phyloP scores from a whole-genome alignment of 2,329 filamentous ascomycete species.

The Davidsoniella australis region DNA sequence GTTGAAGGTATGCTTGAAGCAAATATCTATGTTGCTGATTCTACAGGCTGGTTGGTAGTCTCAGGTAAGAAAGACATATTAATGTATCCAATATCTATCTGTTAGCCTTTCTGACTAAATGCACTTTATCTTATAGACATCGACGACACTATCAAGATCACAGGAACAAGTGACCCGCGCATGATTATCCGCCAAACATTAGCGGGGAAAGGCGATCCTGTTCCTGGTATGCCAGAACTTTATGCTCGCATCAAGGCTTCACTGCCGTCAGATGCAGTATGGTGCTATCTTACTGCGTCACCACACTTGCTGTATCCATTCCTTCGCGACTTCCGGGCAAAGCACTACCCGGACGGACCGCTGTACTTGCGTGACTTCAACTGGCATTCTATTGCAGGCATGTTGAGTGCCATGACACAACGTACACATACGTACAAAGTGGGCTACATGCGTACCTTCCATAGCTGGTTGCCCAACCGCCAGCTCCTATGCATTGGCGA shows the following conservation, averaged over 20 bases:
- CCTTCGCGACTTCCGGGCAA: slow-evolving; percentile 54
- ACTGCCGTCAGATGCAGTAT: slow-evolving; percentile 45
- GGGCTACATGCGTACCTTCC: slow-evolving; percentile 59
- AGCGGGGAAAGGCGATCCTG: slow-evolving; percentile 51
- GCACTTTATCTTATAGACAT: slow-evolving; percentile 40
- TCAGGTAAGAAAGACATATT: slow-evolving; percentile 33
- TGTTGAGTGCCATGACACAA: slow-evolving; percentile 62
- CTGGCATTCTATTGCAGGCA: slow-evolving; percentile 68
- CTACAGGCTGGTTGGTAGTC: slow-evolving; percentile 69
- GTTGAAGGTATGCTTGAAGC: slow-evolving; percentile 40
- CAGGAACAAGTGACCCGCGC: slow-evolving; percentile 60
- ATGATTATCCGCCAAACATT: slow-evolving; percentile 78
- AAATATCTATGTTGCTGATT: slow-evolving; percentile 56
- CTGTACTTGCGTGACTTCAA: slow-evolving; percentile 71
- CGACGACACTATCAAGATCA: slow-evolving; percentile 91
- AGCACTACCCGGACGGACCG: slow-evolving; percentile 59
- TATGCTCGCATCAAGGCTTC: slow-evolving; percentile 48
- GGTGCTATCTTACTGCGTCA: slow-evolving; percentile 87
- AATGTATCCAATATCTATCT: slow-evolving; percentile 12
- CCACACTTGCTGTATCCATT: slow-evolving; percentile 92
- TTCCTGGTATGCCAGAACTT: slow-evolving; percentile 69
- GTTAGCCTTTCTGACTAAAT: neutral
- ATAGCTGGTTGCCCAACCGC: slow-evolving; percentile 59
- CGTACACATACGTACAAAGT: slow-evolving; percentile 79
- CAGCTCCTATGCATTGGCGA: slow-evolving; percentile 78